A percentile compares a stretch with the other conserved stretches of the same genome.
Evolutionary conservation across 805 yeast species (phyloP).

Genomic region (Gaillardinia entomophila): DNA sequence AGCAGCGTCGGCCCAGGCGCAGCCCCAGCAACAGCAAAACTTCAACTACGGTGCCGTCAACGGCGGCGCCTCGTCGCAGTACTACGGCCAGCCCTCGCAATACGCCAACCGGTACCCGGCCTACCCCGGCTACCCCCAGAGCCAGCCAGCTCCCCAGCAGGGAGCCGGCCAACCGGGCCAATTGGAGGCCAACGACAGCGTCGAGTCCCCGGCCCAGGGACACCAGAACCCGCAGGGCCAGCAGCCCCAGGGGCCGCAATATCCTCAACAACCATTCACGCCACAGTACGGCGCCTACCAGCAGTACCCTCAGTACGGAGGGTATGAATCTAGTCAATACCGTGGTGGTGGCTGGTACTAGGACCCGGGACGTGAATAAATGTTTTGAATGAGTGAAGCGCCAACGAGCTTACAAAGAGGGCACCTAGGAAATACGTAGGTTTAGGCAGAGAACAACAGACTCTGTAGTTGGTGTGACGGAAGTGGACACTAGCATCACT

Average conservation of each 20-base stretch:
- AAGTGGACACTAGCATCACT: no score
- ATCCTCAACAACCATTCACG: conserved; percentile 32
- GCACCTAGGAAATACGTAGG: no score
- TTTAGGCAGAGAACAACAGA: no score
- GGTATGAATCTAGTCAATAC: conserved; percentile 37
- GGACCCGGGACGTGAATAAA: conserved; percentile 2
- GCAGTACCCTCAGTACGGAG: conserved; percentile 42
- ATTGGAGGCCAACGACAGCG: conserved; percentile 1
- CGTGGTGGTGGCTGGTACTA: conserved; percentile 37
- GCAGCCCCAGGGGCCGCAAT: conserved; percentile 21
- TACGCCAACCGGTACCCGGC: conserved; percentile 25
- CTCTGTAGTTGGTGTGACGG: no score
- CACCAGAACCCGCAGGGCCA: conserved; percentile 14
- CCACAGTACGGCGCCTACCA: conserved; percentile 43
- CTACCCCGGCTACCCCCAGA: conserved; percentile 21
- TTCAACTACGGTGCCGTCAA: neutral
- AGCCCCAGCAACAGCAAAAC: neutral
- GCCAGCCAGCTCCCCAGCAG: conserved; percentile 10
- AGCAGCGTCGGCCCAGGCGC: neutral
- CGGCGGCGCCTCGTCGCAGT: conserved; percentile 17
- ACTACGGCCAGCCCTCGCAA: conserved; percentile 24
- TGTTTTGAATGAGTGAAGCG: neutral
- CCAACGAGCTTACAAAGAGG: no score
- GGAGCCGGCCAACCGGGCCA: conserved; percentile 14
- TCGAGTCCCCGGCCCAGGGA: conserved; percentile 6